Evolutionary conservation across 257 asterid genomes (phyloP).

Genomic region (Avicennia marina): DNA sequence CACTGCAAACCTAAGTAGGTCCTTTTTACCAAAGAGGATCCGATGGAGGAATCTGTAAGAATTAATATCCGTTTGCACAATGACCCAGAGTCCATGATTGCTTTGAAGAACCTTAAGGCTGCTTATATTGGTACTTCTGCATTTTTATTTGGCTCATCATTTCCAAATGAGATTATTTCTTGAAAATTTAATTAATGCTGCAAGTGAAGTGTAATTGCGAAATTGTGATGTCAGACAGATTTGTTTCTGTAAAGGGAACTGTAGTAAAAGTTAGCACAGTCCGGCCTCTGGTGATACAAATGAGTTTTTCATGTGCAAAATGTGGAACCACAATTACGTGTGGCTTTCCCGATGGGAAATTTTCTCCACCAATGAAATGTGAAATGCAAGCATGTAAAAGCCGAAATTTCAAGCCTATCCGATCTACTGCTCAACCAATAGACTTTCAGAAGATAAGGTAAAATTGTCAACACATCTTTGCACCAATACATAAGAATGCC

Average conservation of each 20-base stretch:
- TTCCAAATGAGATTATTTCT: not conserved
- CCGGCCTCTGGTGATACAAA: conserved; percentile 77
- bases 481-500: conserved; percentile 1
- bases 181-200: conserved; percentile 21
- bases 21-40: conserved; percentile 32
- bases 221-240: conserved; percentile 53
- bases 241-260: conserved; percentile 83
- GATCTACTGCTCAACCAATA: conserved; percentile 64
- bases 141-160: conserved; percentile 7
- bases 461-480: conserved; percentile 4
- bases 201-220: conserved; percentile 17
- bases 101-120: conserved; percentile 94
- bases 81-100: conserved; percentile 76
- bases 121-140: conserved; percentile 79
- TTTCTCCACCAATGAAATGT: conserved; percentile 78
- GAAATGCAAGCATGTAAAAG: conserved; percentile 82
- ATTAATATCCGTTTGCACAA: conserved; percentile 73
- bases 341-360: conserved; percentile 90
- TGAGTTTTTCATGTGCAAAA: conserved; percentile 77
- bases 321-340: conserved; percentile 72
- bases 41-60: conserved; percentile 40
- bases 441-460: conserved; percentile 98
- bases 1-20: conserved; percentile 33
- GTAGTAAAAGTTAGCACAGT: conserved; percentile 87
- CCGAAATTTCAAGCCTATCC: conserved; percentile 60